Evolutionary conservation across 129 eudicot genomes (phyloP), one percentile per base, ranked within the genome.

Genomic region (Pulicaria dysenterica): DNA sequence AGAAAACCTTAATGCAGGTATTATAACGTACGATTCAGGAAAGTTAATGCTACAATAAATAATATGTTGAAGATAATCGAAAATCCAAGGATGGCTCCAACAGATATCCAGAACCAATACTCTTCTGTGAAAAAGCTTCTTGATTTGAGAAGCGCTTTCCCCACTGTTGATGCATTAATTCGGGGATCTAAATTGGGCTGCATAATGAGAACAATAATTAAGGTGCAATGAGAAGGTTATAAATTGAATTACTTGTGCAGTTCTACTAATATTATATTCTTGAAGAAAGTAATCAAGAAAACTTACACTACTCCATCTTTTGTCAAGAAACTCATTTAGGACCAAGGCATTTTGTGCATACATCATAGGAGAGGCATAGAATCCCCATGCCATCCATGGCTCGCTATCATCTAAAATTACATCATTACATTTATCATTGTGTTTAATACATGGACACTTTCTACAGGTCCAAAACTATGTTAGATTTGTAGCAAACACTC

Each of bases 271-370:
- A 24, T 4, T 42, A 24, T 11, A 64, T 53, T 44, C 13, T 24
- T 9, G 34, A 64, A 64, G 38, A 64, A 19, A 10, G 41, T 60
- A 24, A 61, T 41, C 41, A 41, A 51, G 49, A 63, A 65, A 49
- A 64, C 84, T 79, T 79, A 85, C 89, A 10, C 39, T 64, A 24
- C 89, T 85, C 89, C 89, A 85, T 74, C 89, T 71, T 58, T 82
- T 58, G 64, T 79, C 89, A 53, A 85, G 86, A 63, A 82, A 79
- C 54, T 85, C 89, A 68, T 82, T 85, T 53, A 79, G 36, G 24
- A 82, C 86, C 69, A 85, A 65, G 8, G 89, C 89, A 61, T 85
- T 82, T 24, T 82, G 89, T n/a, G 80, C 89, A 82, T 85, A 85
- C 89, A 85, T 85, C 82, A 85, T 78, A 51, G 89, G 89, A 61